Evolutionary conservation across 2,329 filamentous ascomycete genomes (phyloP), one percentile per base, ranked within the genome.

Genomic region (Septoria petroselini): DNA sequence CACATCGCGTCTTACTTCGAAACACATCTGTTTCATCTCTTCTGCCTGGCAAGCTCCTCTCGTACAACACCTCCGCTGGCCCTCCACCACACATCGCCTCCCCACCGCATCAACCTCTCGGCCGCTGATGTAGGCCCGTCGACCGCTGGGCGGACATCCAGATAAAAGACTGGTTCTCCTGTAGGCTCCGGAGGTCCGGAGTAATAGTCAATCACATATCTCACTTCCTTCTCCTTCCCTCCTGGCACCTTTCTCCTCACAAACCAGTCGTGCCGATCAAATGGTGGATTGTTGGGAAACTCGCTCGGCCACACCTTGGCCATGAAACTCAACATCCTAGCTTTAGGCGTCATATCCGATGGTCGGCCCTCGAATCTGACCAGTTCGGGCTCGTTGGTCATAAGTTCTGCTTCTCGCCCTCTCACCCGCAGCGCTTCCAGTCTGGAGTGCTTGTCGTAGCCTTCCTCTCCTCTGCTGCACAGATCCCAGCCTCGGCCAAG

Each of bases 181-280:
- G 82, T 87, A 2, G 85, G 82, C 64, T 94, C 89, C 1, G 86
- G 85, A 18, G 84, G 83, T 4, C 84, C 91, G 27, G 86, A 85
- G 41, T 53, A 53, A 40, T 53, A 53, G 27, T 53, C 93, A 67
- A 98, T 98, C 48, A 98, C 83, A 68, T 98, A 98, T 63, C 93
- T 82, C 38, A 96, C 76, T 73, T 96, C 85, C 67, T 84, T 85
- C 62, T 75, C 77, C 51, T 83, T 68, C 21, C 87, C 88, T 46
- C 83, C 76, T 4, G 76, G 73, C 41, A 79, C 71, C 27, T 85
- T 79, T 55, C 93, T 80, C 58, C 87, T 80, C 34, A 98, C 87
- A 66, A 85, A 97, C 93, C 93, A 98, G 68, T 98, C 93, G 68
- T 98, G 93, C 54, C 93, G 83, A 70, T 98, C 93, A 63, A 98